Conservation (phyloP, 345 rosid genomes). For the Aegle marmelos region DNA sequence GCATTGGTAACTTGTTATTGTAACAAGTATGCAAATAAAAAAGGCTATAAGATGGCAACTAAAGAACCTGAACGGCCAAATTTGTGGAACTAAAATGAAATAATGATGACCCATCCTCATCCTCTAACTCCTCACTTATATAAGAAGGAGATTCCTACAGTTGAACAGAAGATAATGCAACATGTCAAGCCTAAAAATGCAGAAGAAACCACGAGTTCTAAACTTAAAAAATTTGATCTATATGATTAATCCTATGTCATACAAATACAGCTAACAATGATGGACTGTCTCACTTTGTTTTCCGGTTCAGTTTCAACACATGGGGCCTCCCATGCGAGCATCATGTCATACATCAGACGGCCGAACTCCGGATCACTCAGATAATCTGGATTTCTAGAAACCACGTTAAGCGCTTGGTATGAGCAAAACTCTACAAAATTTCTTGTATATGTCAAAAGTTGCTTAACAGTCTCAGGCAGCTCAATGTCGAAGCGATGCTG, state of each 20-base stretch:
- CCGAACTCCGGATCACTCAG: constrained; percentile 70
- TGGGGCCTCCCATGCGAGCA: constrained; percentile 97
- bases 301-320: constrained; percentile 40
- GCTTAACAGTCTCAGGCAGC: constrained; percentile 72
- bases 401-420: constrained; percentile 55
- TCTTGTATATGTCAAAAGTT: constrained; percentile 60
- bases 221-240: background rate
- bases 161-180: constrained; percentile 18
- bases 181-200: constrained; percentile 12
- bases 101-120: constrained; percentile 71
- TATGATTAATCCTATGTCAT: background rate
- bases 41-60: background rate
- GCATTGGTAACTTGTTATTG: background rate
- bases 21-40: background rate
- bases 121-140: constrained; percentile 48
- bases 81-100: constrained; percentile 76
- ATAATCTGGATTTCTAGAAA: constrained; percentile 50
- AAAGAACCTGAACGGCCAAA: constrained; percentile 79
- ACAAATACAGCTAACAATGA: constrained; percentile 1
- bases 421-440: constrained; percentile 82
- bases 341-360: constrained; percentile 82
- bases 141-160: constrained; percentile 52
- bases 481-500: constrained; percentile 73
- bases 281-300: constrained; percentile 41
- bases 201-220: background rate